Evolutionary conservation across 2,329 filamentous ascomycete species (phyloP), one percentile per base, ranked within the genome.

Genomic region (Helotiales sp.): DNA sequence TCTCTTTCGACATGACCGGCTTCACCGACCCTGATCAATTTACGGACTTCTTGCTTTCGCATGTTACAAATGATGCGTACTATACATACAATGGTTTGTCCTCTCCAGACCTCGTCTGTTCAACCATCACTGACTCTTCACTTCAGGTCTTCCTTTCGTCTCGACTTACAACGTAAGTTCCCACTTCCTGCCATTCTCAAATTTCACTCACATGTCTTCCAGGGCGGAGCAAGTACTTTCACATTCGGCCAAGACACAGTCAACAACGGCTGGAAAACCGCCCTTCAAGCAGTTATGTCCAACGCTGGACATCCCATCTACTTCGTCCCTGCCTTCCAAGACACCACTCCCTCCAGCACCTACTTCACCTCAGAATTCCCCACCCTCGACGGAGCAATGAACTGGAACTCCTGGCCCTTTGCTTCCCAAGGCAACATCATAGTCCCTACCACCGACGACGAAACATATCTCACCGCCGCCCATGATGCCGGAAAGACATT

Each of bases 401-500:
- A 63, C 15, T 63, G 60, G 60, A 58, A 63, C 34, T 58, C 58
- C 9, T 63, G 60, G 60, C 60, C 60, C 22, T 36, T 24, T 5
- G 53, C 58, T 38, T 49, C 54, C 5, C 34, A 57, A 3, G 60
- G 60, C 12, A 44, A 58, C 22, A 54, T 56, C 27, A 50, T 50
- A 17, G 60, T 63, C 1, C 31, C 48, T 12, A 58, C 54, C 5
- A 58, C 54, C 17, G 66, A 69, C 4, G 74, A 76, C 55, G 22
- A 59, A 9, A 62, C 65, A 0, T 70, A 67, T 50, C 65, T 71
- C n/a, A 57, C 57, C 6, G 68, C 66, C 13, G 72, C 73, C 0
- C 59, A 67, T 31, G 58, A 63, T 1, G 61, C 65, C 5, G 51
- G 55, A n/a, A 76, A 75, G 55, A 60, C 69, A 7, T 75, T 75